Evolutionary conservation across 1,139 yeast species (phyloP).

Genomic region (Starmera stellimalicola): DNA sequence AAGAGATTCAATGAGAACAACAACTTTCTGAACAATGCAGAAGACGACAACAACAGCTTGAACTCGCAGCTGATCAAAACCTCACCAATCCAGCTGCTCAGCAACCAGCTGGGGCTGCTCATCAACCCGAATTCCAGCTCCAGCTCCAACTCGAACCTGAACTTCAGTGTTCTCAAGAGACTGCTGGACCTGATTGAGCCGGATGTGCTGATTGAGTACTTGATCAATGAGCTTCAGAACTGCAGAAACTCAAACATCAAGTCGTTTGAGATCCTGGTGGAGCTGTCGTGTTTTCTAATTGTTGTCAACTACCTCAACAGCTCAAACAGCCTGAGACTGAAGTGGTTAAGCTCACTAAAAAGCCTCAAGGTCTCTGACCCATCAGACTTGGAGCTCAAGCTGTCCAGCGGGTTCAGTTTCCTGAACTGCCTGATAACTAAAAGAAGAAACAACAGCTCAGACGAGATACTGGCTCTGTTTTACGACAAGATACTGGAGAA

Average conservation of each 20-base stretch:
- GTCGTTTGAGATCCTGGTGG: constrained; percentile 9
- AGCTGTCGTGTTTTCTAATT: constrained; percentile 11
- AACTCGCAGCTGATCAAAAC: constrained; percentile 1
- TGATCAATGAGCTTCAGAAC: constrained; percentile 10
- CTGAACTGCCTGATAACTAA: constrained; percentile 5
- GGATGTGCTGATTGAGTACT: constrained; percentile 10
- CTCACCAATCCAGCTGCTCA: constrained; percentile 11
- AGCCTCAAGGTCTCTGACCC: constrained; percentile 2
- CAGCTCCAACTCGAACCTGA: constrained; percentile 7
- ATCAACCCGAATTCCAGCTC: constrained; percentile 17
- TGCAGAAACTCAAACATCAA: constrained; percentile 11
- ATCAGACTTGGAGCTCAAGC: not conserved
- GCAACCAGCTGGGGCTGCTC: constrained; percentile 11
- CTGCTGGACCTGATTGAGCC: constrained; percentile 11
- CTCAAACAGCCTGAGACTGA: constrained; percentile 3
- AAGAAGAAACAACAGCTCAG: not conserved
- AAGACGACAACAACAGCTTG: not conserved
- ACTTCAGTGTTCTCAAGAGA: constrained; percentile 10
- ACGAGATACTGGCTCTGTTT: constrained; percentile 8
- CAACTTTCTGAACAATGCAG: not conserved
- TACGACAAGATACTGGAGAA: constrained; percentile 12
- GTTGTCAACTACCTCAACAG: constrained; percentile 7
- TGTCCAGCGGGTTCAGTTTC: constrained; percentile 2
- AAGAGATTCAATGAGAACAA: not conserved
- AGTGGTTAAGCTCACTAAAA: constrained; percentile 8